Base-by-base conservation (phyloP, 2,329 filamentous ascomycete genomes). In the Monilinia fructigena region DNA sequence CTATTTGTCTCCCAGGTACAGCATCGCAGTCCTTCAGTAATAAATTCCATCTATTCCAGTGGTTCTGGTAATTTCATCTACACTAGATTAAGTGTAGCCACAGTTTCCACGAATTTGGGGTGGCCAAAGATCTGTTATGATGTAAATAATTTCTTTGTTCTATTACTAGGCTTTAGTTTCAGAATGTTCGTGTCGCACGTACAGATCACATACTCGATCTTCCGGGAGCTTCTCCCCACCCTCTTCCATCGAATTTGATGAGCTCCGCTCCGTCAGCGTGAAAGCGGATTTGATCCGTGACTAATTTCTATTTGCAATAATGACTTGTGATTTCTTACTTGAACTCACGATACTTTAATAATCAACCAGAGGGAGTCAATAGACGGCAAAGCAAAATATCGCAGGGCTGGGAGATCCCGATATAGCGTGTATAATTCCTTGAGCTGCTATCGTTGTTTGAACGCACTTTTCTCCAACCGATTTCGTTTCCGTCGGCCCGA, bases 41-140 rank as follows among this genome's bases (percentile, higher is more conserved):
- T 38, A 38, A 38, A 38, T 61, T 28, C 45, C 28, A 50, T 11
- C n/a, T 26, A 50, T 61, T 40, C 58, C 58, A 52, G 47, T 61
- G 45, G 45, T 38, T 40, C 47, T 50, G 58, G 58, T 40, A 61
- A n/a, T n/a, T 61, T 61, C n/a, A 16, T 31, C 40, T 52, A 47
- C 14, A 61, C 58, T 48, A 61, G 45, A 61, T 61, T 61, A 26
- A 23, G 20, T 50, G 14, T 11, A 38, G 31, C 45, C n/a, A 40
- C n/a, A 14, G 20, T 40, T 26, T 18, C 58, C 58, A 61, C 45
- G 45, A 61, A 40, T 47, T 58, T 16, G 31, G 23, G 26, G 8
- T 18, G 40, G 23, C 35, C 26, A 40, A 40, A n/a, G 56, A 52
- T 61, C 45, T 61, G 28, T n/a, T n/a, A n/a, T n/a, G n/a, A n/a